Conservation (phyloP, 1,139 yeast genomes). For the Meyerozyma athensensis region DNA sequence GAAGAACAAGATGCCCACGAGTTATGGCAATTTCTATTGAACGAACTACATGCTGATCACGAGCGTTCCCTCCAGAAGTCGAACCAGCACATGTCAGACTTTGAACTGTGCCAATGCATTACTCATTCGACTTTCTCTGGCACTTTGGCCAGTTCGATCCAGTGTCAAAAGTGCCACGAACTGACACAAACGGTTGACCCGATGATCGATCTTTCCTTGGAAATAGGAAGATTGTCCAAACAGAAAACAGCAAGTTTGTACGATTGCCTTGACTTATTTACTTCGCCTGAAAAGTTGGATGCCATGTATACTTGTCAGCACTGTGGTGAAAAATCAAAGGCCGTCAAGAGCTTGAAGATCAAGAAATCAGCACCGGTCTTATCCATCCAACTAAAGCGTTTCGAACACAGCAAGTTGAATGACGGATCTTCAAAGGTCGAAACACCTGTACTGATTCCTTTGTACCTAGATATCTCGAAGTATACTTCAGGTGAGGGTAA, state of each 20-base stretch:
- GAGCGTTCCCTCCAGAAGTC: slow-evolving; percentile 20
- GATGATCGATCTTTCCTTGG: slow-evolving; percentile 82
- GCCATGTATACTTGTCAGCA: slow-evolving; percentile 62
- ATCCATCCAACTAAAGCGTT: slow-evolving; percentile 80
- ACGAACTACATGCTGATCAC: slow-evolving; percentile 69
- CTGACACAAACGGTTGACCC: slow-evolving; percentile 78
- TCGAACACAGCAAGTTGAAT: slow-evolving; percentile 60
- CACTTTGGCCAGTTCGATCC: slow-evolving; percentile 65
- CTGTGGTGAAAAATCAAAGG: slow-evolving; percentile 60
- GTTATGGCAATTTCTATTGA: slow-evolving; percentile 84
- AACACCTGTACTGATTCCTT: slow-evolving; percentile 66
- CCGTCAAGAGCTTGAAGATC: slow-evolving; percentile 65
- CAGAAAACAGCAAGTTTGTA: slow-evolving; percentile 31
- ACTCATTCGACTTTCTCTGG: slow-evolving; percentile 81
- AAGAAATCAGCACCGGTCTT: slow-evolving; percentile 71
- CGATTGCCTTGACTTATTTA: slow-evolving; percentile 72
- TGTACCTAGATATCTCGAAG: slow-evolving; percentile 62
- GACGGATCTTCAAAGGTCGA: slow-evolving; percentile 72
- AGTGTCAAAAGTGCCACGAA: slow-evolving; percentile 64
- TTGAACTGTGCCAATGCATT: slow-evolving; percentile 60
- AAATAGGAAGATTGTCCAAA: slow-evolving; percentile 40
- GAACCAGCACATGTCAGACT: slow-evolving; percentile 9
- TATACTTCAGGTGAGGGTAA: slow-evolving; percentile 42
- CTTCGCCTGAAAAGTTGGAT: slow-evolving; percentile 72
- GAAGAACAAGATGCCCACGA: slow-evolving; percentile 98